These are phyloP conservation scores for Aspergillus eucalypticola DNA, from an alignment of 2,329 filamentous ascomycete genomes.

Conservation along the genomic window DNA sequence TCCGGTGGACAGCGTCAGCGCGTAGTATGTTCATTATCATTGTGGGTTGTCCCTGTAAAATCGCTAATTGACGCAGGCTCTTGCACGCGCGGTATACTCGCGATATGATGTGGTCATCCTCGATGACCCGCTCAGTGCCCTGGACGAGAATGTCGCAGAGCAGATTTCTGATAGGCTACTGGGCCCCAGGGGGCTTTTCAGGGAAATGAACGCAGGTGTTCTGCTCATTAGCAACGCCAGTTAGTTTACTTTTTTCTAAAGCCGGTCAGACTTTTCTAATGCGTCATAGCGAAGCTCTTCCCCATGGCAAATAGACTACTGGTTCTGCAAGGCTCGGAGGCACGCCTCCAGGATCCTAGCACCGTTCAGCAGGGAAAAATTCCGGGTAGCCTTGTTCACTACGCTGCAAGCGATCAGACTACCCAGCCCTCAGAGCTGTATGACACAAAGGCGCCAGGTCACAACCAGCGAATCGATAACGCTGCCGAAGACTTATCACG, in stretches of 20 bases:
- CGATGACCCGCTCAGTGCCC: constrained; percentile 2
- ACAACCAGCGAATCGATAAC: background rate
- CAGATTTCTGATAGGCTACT: background rate
- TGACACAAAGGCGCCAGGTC: background rate
- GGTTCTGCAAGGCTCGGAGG: background rate
- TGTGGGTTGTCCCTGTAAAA: too few relatives aligned
- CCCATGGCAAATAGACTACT: background rate
- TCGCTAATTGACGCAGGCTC: background rate
- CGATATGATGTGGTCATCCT: background rate
- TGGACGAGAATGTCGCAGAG: background rate
- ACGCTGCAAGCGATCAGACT: too few relatives aligned
- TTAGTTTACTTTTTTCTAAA: background rate
- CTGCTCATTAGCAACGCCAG: background rate
- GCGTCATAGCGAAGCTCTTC: background rate
- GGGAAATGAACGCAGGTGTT: background rate
- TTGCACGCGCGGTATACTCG: constrained; percentile 2
- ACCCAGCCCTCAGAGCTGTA: background rate
- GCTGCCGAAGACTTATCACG: background rate
- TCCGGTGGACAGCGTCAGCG: constrained; percentile 5
- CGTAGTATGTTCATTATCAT: background rate
- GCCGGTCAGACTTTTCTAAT: background rate
- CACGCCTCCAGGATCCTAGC: background rate
- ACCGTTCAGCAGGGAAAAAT: background rate
- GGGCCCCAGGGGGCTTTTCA: background rate
- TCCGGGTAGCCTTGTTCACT: too few relatives aligned